Evolutionary conservation across 2,329 filamentous ascomycete genomes (phyloP).

Genomic region (Coniochaeta hoffmannii): DNA sequence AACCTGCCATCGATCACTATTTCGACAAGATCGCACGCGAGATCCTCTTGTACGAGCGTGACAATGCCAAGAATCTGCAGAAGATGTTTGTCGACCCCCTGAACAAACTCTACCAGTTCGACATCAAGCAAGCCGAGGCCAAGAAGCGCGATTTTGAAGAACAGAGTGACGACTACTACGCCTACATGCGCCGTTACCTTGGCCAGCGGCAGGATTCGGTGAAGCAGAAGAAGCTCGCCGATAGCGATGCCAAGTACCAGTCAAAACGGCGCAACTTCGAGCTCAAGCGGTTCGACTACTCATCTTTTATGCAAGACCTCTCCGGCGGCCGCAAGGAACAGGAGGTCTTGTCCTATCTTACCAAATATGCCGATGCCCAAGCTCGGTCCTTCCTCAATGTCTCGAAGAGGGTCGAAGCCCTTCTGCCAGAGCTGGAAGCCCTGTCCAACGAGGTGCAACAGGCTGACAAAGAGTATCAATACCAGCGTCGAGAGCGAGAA

Average conservation of each 20-base stretch:
- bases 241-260: constrained; percentile 96
- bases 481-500: constrained; percentile 89
- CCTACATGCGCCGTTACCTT: constrained; percentile 91
- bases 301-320: constrained; percentile 98
- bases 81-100: constrained; percentile 93
- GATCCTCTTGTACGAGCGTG: constrained; percentile 78
- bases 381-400: constrained; percentile 74
- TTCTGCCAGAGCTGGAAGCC: constrained; percentile 85
- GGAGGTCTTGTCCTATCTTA: constrained; percentile 89
- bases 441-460: constrained; percentile 82
- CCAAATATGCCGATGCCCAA: constrained; percentile 87
- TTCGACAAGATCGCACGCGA: constrained; percentile 95
- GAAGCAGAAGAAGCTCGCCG: constrained; percentile 93
- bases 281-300: constrained; percentile 96
- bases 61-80: constrained; percentile 78
- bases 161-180: constrained; percentile 97
- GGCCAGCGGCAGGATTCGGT: constrained; percentile 91
- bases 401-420: constrained; percentile 77
- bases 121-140: constrained; percentile 94
- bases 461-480: constrained; percentile 93
- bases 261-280: constrained; percentile 91
- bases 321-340: constrained; percentile 98
- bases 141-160: constrained; percentile 99
- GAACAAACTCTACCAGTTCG: constrained; percentile 81
- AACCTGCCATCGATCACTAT: constrained; percentile 93